phyloP scores from a whole-genome alignment of 768 basidiomycete species.

The Lactarius akahatsu region DNA sequence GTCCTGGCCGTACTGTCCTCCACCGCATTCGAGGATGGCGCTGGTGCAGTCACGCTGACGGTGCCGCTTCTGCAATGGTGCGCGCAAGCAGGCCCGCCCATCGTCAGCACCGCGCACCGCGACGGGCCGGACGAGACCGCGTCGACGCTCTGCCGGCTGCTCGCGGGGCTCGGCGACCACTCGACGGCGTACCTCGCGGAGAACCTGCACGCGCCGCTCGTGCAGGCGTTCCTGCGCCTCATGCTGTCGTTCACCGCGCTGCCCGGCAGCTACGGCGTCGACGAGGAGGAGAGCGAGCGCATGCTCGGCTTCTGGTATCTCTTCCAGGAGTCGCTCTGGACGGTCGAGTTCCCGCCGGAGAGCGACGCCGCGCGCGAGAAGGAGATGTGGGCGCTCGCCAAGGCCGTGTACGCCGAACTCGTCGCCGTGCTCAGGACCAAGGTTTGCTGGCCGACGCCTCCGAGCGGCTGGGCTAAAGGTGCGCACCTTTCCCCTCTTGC shows the following conservation, averaged over 20 bases:
- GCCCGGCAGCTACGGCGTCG: slow-evolving; percentile 73
- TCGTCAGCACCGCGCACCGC: slow-evolving; percentile 35
- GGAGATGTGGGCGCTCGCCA: slow-evolving; percentile 55
- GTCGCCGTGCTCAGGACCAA: slow-evolving; percentile 71
- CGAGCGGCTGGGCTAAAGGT: slow-evolving; percentile 68
- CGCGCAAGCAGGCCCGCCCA: slow-evolving; percentile 50
- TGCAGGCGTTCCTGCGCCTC: slow-evolving; percentile 68
- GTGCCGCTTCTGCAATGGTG: slow-evolving; percentile 87
- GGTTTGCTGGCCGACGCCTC: slow-evolving; percentile 63
- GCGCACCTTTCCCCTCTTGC: slow-evolving; percentile 27
- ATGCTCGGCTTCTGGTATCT: slow-evolving; percentile 89
- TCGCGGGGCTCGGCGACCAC: slow-evolving; percentile 83
- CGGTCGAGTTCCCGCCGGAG: slow-evolving; percentile 50
- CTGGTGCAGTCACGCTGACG: slow-evolving; percentile 68
- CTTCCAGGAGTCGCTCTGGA: slow-evolving; percentile 86
- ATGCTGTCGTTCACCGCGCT: slow-evolving; percentile 72
- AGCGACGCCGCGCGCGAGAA: slow-evolving; percentile 38
- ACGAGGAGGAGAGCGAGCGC: slow-evolving; percentile 87
- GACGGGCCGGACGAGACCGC: slow-evolving; percentile 54
- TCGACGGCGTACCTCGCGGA: slow-evolving; percentile 74
- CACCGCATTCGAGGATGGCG: slow-evolving; percentile 69
- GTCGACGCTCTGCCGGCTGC: slow-evolving; percentile 75
- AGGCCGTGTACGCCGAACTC: slow-evolving; percentile 76
- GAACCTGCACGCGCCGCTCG: slow-evolving; percentile 55
- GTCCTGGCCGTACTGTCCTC: slow-evolving; percentile 70